Evolutionary conservation across 2,329 filamentous ascomycete genomes (phyloP).

Genomic region (Bipolaris victoriae): DNA sequence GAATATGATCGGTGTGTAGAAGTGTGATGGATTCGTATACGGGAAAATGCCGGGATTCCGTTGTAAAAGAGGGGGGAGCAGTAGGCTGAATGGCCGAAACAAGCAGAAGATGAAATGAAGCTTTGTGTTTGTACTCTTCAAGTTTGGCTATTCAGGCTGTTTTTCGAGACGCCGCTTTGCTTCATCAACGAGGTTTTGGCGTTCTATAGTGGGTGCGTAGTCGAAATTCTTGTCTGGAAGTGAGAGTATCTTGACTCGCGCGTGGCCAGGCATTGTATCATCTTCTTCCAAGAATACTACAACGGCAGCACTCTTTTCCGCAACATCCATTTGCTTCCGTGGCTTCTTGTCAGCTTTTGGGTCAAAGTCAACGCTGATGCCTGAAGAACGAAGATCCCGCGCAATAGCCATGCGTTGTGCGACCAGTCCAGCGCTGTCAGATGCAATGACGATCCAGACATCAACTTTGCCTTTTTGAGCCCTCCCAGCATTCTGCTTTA

Average conservation of each 20-base stretch:
- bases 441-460: slow-evolving; percentile 83
- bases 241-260: slow-evolving; percentile 78
- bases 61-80: background rate
- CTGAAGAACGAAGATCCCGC: slow-evolving; percentile 76
- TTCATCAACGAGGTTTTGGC: slow-evolving; percentile 65
- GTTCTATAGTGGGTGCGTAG: slow-evolving; percentile 70
- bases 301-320: slow-evolving; percentile 71
- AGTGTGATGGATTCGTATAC: slow-evolving; percentile 1
- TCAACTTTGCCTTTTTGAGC: slow-evolving; percentile 69
- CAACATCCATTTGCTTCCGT: slow-evolving; percentile 83
- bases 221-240: slow-evolving; percentile 78
- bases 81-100: background rate
- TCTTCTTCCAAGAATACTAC: slow-evolving; percentile 86
- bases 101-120: slow-evolving; percentile 1
- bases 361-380: slow-evolving; percentile 84
- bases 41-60: background rate
- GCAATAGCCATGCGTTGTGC: slow-evolving; percentile 83
- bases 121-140: background rate
- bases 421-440: slow-evolving; percentile 74
- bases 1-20: background rate
- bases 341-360: slow-evolving; percentile 88
- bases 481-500: slow-evolving; percentile 66
- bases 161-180: slow-evolving; percentile 52
- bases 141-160: slow-evolving; percentile 13
- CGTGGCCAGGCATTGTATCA: slow-evolving; percentile 74